Evolutionary conservation across 441 rosid genomes (phyloP), one percentile per base, ranked within the genome.

Genomic region (Cnidoscolus chayamansa): DNA sequence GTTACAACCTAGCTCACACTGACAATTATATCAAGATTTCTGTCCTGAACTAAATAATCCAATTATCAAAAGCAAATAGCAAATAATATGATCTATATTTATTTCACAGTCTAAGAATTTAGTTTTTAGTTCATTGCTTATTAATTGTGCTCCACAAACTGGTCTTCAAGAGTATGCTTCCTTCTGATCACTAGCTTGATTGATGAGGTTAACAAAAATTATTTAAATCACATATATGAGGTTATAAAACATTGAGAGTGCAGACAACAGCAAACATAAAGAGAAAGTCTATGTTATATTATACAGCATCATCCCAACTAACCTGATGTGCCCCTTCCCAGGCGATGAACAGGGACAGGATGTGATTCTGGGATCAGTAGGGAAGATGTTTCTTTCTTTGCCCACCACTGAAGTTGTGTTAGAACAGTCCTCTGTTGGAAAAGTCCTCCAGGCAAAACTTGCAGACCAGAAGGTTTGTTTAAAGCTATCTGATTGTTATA

Each of bases 271-370:
- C 25, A 68, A 40, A 30, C n/a, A 15, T n/a, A 20, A 73, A 43
- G 16, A 43, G 6, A 25, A 45, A 65, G 13, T 68, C 30, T 7
- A 32, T 30, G 15, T 64, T 58, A 58, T 50, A 63, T 70, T 58
- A 35, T 20, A 55, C 49, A 76, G 65, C 11, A n/a, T 30, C 17
- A 67, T 25, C 17, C 25, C 53, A 56, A 58, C 71, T 69, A 68
- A 92, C 94, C 97, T 76, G 97, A 92, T 31, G 93, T 91, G 77
- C 97, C 96, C 81, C 97, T 85, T 68, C 97, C 97, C 13, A 94
- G 84, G 51, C 93, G 89, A 82, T 94, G 99, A 61, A 90, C 96
- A 62, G 97, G 98, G 79, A 83, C 93, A 73, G 96, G 87, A 75
- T 90, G 89, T 30, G 84, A 65, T 73, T 75, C 86, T 65, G 45